Conservation (phyloP, 257 asterid genomes). For the Voacanga thouarsii region DNA sequence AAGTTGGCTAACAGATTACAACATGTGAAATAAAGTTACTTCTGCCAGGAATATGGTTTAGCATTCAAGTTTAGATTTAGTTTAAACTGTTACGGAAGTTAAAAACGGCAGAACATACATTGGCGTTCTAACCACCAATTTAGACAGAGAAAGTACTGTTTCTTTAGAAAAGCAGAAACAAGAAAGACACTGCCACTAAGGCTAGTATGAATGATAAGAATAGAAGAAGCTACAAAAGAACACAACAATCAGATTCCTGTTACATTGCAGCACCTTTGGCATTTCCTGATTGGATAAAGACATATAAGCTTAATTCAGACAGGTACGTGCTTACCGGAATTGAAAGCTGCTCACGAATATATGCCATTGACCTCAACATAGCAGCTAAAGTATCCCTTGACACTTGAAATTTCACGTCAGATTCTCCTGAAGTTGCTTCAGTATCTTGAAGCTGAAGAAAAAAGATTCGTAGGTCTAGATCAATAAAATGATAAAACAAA, state of each 20-base stretch:
- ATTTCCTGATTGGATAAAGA: neutral
- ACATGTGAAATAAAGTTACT: neutral
- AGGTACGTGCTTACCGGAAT: conserved; percentile 40
- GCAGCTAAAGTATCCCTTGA: conserved; percentile 73
- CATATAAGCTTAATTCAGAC: neutral
- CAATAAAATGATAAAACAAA: conserved; percentile 1
- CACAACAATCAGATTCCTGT: neutral
- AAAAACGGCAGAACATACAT: neutral
- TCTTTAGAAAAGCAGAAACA: neutral
- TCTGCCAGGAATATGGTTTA: neutral
- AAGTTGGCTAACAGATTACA: neutral
- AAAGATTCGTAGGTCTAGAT: neutral
- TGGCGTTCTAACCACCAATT: neutral
- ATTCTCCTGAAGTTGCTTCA: conserved; percentile 60
- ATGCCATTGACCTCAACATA: conserved; percentile 83
- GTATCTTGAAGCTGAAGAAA: conserved; percentile 78
- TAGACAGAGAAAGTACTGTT: neutral
- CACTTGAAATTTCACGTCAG: conserved; percentile 82
- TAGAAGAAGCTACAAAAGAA: neutral
- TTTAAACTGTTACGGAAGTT: neutral
- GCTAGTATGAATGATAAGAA: neutral
- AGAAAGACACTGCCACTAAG: neutral
- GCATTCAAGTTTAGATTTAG: no score
- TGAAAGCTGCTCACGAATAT: conserved; percentile 78
- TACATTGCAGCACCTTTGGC: neutral